These are phyloP conservation scores for Porodaedalea pini DNA, from an alignment of 1,284 basidiomycete species.

Conservation along the genomic window DNA sequence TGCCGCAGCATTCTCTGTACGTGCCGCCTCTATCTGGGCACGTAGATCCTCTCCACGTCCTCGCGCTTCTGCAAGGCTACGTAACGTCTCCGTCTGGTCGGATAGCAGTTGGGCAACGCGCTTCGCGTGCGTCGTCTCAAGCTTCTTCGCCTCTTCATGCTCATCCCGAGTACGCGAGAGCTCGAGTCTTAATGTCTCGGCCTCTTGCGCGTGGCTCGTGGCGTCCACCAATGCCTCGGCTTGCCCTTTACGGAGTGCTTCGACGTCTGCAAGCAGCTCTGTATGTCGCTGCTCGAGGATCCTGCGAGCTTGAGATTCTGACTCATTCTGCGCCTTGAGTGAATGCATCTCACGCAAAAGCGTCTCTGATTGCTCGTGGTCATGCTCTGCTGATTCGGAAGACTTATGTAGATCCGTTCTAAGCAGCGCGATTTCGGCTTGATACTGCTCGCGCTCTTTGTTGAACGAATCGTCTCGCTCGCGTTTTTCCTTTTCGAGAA, in stretches of 20 bases:
- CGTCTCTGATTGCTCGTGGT: slow-evolving; percentile 47
- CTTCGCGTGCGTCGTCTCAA: slow-evolving; percentile 62
- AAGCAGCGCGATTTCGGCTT: slow-evolving; percentile 54
- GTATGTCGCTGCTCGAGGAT: slow-evolving; percentile 65
- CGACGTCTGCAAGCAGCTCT: slow-evolving; percentile 58
- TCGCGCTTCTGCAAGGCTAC: slow-evolving; percentile 71
- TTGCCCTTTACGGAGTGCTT: slow-evolving; percentile 56
- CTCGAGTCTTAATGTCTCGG: slow-evolving; percentile 69
- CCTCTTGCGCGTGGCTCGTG: slow-evolving; percentile 57
- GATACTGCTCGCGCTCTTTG: slow-evolving; percentile 49
- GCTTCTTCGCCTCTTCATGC: slow-evolving; percentile 67
- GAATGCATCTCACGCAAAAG: slow-evolving; percentile 65
- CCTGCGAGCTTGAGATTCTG: slow-evolving; percentile 52
- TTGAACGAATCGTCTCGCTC: slow-evolving; percentile 52
- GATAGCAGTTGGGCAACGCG: slow-evolving; percentile 65
- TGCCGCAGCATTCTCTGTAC: slow-evolving; percentile 65
- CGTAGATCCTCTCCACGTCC: slow-evolving; percentile 70
- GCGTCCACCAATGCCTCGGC: slow-evolving; percentile 65
- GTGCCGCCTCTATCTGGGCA: slow-evolving; percentile 62
- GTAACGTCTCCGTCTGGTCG: slow-evolving; percentile 67
- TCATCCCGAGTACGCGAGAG: slow-evolving; percentile 59
- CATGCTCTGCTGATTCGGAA: slow-evolving; percentile 37
- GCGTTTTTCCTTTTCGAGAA: slow-evolving; percentile 48
- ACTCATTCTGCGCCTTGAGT: slow-evolving; percentile 58
- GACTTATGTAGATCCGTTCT: slow-evolving; percentile 40